phyloP scores from a whole-genome alignment of 306 rosid genomes.

The Senna tora region DNA sequence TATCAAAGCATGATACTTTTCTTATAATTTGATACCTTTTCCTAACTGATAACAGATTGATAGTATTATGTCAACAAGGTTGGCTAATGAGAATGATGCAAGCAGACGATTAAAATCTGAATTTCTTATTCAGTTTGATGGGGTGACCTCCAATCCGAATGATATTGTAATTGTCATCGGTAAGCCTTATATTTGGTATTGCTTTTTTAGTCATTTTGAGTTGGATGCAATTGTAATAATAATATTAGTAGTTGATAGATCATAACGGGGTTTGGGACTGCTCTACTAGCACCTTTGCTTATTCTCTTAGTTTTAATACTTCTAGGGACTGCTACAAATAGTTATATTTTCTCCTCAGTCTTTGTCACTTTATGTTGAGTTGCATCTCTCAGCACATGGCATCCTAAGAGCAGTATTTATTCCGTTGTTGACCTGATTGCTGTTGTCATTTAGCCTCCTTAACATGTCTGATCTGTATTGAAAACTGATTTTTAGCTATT shows the following conservation, averaged over 20 bases:
- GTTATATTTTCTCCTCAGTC: not conserved
- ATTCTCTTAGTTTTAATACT: not conserved
- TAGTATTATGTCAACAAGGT: constrained; percentile 92
- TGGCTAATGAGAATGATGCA: constrained; percentile 84
- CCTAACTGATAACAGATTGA: constrained; percentile 68
- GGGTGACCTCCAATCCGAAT: constrained; percentile 85
- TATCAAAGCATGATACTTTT: constrained; percentile 19
- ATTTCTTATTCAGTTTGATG: constrained; percentile 97
- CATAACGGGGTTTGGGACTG: constrained; percentile 4
- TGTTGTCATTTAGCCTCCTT: constrained; percentile 23
- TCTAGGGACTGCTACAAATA: not conserved
- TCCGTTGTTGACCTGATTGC: constrained; percentile 27
- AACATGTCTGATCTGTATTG: constrained; percentile 16
- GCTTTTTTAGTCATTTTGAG: constrained; percentile 4
- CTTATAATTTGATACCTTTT: constrained; percentile 4
- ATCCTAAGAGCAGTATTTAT: constrained; percentile 10
- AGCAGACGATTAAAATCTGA: constrained; percentile 96
- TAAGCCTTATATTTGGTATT: constrained; percentile 46
- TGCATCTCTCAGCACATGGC: constrained; percentile 19
- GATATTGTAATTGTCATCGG: constrained; percentile 94
- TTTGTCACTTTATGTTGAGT: constrained; percentile 6
- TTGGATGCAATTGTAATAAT: constrained; percentile 16
- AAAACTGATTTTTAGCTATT: constrained; percentile 21
- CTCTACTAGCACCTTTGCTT: not conserved
- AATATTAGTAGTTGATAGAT: constrained; percentile 17